phyloP scores from a whole-genome alignment of 2,329 filamentous ascomycete species.

The Calonectria fujianensis region DNA sequence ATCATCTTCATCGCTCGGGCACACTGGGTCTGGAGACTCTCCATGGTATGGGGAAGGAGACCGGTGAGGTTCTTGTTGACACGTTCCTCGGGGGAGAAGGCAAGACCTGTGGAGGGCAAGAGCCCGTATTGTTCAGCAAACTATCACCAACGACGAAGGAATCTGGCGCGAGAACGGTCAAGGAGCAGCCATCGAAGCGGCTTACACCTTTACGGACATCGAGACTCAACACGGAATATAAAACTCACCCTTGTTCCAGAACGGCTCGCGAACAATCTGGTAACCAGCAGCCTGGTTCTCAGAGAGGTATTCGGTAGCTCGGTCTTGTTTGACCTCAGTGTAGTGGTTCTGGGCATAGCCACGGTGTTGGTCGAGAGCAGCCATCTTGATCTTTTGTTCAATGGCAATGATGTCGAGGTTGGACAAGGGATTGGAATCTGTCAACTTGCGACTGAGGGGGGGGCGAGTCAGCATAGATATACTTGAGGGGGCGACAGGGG shows the following conservation, averaged over 20 bases:
- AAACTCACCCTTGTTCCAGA: slow-evolving; percentile 79
- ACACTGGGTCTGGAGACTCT: slow-evolving; percentile 76
- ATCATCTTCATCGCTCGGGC: slow-evolving; percentile 84
- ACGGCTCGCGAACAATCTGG: slow-evolving; percentile 76
- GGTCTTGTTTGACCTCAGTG: slow-evolving; percentile 72
- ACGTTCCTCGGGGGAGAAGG: slow-evolving; percentile 79
- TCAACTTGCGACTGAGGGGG: slow-evolving; percentile 70
- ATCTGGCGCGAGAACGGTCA: not conserved
- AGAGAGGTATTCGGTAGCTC: slow-evolving; percentile 72
- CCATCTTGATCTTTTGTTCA: slow-evolving; percentile 76
- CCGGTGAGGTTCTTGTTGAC: slow-evolving; percentile 79
- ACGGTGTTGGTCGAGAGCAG: slow-evolving; percentile 75
- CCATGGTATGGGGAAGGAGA: slow-evolving; percentile 78
- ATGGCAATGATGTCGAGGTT: slow-evolving; percentile 74
- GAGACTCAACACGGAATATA: slow-evolving; percentile 37
- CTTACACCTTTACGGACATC: not conserved
- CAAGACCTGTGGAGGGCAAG: slow-evolving; percentile 69
- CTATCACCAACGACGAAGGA: not conserved
- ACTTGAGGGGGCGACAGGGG: slow-evolving; percentile 65
- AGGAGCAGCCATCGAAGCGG: not conserved
- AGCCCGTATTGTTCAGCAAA: slow-evolving; percentile 6
- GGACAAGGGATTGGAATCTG: slow-evolving; percentile 73
- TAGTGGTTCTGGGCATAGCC: slow-evolving; percentile 76
- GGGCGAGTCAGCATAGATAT: slow-evolving; percentile 70
- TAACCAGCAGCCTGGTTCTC: slow-evolving; percentile 74